Percentiles rank a stretch among this genome's conserved stretches.
Evolutionary conservation across 345 rosid species (phyloP).

Genomic region (Acer campestre): DNA sequence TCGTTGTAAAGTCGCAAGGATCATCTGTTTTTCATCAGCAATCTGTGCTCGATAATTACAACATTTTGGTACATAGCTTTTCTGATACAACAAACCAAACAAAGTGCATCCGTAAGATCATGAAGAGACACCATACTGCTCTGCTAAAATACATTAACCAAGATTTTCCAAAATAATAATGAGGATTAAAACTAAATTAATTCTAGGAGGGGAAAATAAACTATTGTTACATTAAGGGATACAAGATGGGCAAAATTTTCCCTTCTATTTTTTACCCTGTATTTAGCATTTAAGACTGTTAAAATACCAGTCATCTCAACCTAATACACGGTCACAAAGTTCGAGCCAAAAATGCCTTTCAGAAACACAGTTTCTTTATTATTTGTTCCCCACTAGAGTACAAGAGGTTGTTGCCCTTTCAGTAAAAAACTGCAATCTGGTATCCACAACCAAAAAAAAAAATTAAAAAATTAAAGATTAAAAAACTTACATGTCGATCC

Average conservation of each 20-base stretch:
- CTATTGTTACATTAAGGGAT: background rate
- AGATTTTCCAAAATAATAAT: background rate
- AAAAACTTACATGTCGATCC: constrained; percentile 32
- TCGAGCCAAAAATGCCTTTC: constrained; percentile 7
- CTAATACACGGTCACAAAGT: background rate
- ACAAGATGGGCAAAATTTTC: background rate
- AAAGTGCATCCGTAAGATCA: background rate
- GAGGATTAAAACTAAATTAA: background rate
- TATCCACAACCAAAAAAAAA: constrained; percentile 21
- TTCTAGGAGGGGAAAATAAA: background rate
- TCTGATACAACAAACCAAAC: background rate
- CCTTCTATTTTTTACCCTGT: background rate
- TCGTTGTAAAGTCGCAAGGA: background rate
- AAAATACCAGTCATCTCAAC: background rate
- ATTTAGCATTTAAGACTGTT: background rate
- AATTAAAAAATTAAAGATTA: constrained; percentile 11
- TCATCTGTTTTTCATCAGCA: background rate
- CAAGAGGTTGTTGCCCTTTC: constrained; percentile 25
- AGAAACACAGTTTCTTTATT: constrained; percentile 19
- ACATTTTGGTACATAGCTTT: background rate
- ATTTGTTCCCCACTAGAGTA: constrained; percentile 4
- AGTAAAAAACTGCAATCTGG: constrained; percentile 35
- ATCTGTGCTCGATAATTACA: background rate
- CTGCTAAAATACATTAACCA: background rate
- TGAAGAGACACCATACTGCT: background rate